Evolutionary conservation across 2,329 filamentous ascomycete species (phyloP).

Genomic region (Botrytis medusae): DNA sequence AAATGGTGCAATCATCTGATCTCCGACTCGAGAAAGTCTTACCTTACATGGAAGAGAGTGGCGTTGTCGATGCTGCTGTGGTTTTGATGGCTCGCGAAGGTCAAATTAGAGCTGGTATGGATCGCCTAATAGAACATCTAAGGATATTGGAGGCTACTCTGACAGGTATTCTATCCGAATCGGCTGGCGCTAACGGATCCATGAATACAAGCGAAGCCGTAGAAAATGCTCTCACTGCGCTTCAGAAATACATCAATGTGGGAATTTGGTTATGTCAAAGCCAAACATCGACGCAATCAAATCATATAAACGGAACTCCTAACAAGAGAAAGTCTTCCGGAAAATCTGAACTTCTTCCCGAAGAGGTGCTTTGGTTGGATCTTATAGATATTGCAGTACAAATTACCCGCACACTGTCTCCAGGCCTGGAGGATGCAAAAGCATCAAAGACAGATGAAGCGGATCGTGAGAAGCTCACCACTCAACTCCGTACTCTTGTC

Average conservation of each 20-base stretch:
- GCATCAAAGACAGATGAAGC: conserved; percentile 38
- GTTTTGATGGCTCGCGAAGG: conserved; percentile 88
- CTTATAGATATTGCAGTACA: conserved; percentile 61
- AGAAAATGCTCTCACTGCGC: conserved; percentile 69
- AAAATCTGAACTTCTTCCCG: conserved; percentile 48
- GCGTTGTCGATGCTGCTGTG: conserved; percentile 89
- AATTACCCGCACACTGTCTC: conserved; percentile 63
- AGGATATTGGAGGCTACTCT: conserved; percentile 76
- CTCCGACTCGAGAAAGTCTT: conserved; percentile 77
- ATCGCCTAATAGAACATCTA: conserved; percentile 78
- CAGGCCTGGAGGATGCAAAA: conserved; percentile 48
- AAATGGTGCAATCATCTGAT: conserved; percentile 71
- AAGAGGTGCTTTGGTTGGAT: conserved; percentile 60
- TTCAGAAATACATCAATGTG: conserved; percentile 88
- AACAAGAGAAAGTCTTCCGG: conserved; percentile 51
- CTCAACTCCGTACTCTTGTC: conserved; percentile 72
- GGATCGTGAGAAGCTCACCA: conserved; percentile 61
- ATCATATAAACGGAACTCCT: conserved; percentile 42
- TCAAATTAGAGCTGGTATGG: conserved; percentile 78
- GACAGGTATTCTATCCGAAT: conserved; percentile 67
- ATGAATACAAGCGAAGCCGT: conserved; percentile 61
- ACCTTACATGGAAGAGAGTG: conserved; percentile 83
- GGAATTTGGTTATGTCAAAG: conserved; percentile 95
- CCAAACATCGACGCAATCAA: conserved; percentile 63
- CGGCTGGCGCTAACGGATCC: conserved; percentile 55